These are phyloP conservation scores for Suillus plorans DNA, from an alignment of 768 basidiomycete genomes.

Conservation along the genomic window DNA sequence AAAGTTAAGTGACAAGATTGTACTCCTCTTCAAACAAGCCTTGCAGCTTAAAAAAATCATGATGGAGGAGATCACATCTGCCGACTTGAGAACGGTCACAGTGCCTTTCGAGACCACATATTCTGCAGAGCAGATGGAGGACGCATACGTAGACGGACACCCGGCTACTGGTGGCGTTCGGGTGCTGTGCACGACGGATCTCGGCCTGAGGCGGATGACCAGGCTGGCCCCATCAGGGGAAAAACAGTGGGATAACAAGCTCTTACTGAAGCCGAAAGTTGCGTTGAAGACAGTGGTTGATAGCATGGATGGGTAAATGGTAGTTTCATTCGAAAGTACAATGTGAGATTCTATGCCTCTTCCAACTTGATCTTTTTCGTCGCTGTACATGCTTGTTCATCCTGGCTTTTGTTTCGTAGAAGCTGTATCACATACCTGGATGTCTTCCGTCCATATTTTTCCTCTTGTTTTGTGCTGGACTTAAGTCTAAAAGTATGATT, in stretches of 20 bases:
- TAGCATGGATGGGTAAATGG: slow-evolving; percentile 29
- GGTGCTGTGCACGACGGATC: slow-evolving; percentile 38
- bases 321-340: neutral
- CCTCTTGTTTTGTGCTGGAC: slow-evolving; percentile 6
- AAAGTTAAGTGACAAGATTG: slow-evolving; percentile 39
- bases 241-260: slow-evolving; percentile 30
- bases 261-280: slow-evolving; percentile 38
- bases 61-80: slow-evolving; percentile 33
- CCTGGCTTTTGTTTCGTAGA: neutral
- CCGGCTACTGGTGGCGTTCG: slow-evolving; percentile 8
- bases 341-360: neutral
- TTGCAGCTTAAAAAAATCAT: slow-evolving; percentile 40
- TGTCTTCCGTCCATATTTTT: neutral
- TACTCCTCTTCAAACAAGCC: slow-evolving; percentile 39
- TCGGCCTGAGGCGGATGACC: slow-evolving; percentile 34
- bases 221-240: slow-evolving; percentile 27
- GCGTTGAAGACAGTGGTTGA: slow-evolving; percentile 37
- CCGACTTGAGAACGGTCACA: slow-evolving; percentile 28
- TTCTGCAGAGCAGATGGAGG: slow-evolving; percentile 27
- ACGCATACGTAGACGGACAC: slow-evolving; percentile 30
- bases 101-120: slow-evolving; percentile 20
- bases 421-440: neutral
- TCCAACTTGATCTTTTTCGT: slow-evolving; percentile 10
- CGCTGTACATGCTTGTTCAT: neutral
- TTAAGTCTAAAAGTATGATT: neutral